Evolutionary conservation across 2,329 filamentous ascomycete genomes (phyloP).

Genomic region (Myriosclerotinia curreyana): DNA sequence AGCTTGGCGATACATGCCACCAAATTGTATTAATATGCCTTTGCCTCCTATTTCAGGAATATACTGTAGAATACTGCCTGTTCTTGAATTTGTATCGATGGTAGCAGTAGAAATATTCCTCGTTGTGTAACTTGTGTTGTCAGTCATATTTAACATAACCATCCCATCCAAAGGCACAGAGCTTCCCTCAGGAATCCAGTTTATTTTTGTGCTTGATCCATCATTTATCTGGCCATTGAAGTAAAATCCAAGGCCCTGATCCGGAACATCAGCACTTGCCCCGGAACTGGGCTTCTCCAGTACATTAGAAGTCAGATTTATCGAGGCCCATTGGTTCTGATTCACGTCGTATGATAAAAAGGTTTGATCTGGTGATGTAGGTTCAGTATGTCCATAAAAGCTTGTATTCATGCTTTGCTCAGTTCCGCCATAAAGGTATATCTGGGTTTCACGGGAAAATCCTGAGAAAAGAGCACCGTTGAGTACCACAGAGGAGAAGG

Average conservation of each 20-base stretch:
- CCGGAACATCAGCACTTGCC: constrained; percentile 21
- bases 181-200: not conserved
- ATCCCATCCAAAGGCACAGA: constrained; percentile 40
- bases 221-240: constrained; percentile 28
- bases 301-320: not conserved
- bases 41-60: constrained; percentile 40
- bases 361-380: constrained; percentile 14
- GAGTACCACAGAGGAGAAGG: constrained; percentile 11
- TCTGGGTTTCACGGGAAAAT: not conserved
- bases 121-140: constrained; percentile 39
- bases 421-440: constrained; percentile 27
- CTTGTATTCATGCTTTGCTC: constrained; percentile 25
- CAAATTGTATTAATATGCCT: constrained; percentile 43
- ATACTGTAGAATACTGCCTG: constrained; percentile 42
- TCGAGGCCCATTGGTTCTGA: constrained; percentile 9
- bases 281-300: constrained; percentile 23
- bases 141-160: constrained; percentile 42
- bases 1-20: constrained; percentile 34
- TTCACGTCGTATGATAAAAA: constrained; percentile 14
- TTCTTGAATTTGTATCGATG: constrained; percentile 39
- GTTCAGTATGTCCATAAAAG: constrained; percentile 20
- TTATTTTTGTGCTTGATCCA: constrained; percentile 14
- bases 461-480: constrained; percentile 25
- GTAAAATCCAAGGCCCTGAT: constrained; percentile 28
- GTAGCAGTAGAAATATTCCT: constrained; percentile 42